Percentiles rank a stretch among this genome's conserved stretches.
These are phyloP conservation scores for Chlamydomonas urium DNA, from an alignment of 139 green algal species.

Conservation along the genomic window DNA sequence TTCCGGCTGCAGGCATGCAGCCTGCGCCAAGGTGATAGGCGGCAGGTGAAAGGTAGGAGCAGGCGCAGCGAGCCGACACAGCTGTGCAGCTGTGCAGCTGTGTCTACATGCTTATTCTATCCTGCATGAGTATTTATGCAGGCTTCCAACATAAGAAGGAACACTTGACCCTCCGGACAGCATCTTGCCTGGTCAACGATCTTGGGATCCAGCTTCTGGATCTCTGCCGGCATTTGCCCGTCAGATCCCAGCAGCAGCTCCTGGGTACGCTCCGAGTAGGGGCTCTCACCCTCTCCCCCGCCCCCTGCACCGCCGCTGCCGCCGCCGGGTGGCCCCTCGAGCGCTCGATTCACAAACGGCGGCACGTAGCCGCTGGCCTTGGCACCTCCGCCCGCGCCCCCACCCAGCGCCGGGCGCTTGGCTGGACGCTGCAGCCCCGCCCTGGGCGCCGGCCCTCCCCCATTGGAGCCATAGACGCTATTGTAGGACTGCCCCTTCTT, in stretches of 20 bases:
- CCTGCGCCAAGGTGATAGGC: no score
- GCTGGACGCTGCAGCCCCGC: neutral
- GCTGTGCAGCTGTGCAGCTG: neutral
- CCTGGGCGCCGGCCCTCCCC: no score
- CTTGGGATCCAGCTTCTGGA: conserved; percentile 39
- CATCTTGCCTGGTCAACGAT: conserved; percentile 30
- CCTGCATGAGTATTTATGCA: neutral
- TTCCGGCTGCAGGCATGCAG: no score
- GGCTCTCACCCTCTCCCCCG: neutral
- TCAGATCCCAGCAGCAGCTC: conserved; percentile 4
- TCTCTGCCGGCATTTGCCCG: conserved; percentile 21
- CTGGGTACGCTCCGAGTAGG: neutral
- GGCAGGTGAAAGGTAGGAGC: neutral
- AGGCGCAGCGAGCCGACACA: neutral
- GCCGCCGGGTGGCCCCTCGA: neutral
- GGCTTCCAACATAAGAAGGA: neutral
- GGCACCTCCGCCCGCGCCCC: no score
- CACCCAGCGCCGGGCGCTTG: neutral
- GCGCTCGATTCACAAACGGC: neutral
- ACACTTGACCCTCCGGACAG: neutral
- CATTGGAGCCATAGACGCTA: neutral
- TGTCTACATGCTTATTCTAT: neutral
- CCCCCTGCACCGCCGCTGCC: neutral
- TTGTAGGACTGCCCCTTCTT: neutral
- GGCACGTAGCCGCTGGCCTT: neutral